Base-by-base conservation (phyloP, 2,329 filamentous ascomycete species). In the Emydomyces testavorans region DNA sequence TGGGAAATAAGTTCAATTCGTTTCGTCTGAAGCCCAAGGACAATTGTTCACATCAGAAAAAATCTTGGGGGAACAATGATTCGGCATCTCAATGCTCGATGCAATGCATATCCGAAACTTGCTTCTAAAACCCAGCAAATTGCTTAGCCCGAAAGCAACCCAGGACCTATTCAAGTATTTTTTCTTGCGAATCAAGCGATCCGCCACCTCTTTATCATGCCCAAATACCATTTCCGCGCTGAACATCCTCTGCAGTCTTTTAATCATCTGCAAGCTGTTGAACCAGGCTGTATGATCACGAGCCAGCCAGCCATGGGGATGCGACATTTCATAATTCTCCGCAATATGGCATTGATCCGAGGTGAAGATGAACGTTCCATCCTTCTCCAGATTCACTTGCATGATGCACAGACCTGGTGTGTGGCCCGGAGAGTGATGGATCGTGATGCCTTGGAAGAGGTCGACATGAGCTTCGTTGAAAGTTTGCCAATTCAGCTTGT, bases 401-500 rank as follows among this genome's bases (percentile, higher is more conserved):
- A 65, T 62, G 4, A 62, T 56, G 26, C 57, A 59, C 1, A 66
- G 54, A 0, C 64, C 65, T 0, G 62, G 62, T 0, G 64, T 67
- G 34, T 67, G 65, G 0, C 65, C 65, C 0, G 64, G 64, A 4
- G 53, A 58, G 50, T 65, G 63, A 41, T 65, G 57, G 4, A 68
- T 47, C 0, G 58, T 61, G 31, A 71, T 64, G 0, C 69, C 68
- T 40, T 65, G 62, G 40, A 53, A 67, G 7, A 70, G 55, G 15
- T 71, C 67, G 4, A 70, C 53, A 4, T 60, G 58, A 2, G 59
- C 51, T 5, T 68, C 68, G 31, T 59, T 59, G 46, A 71, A 71
- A 0, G 68, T 69, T 20, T 65, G 59, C 68, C 68, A 71, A 6
- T 71, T 71, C 4, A 70, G 50, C 2, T 55, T 56, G 10, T 61